Conservation (phyloP, 2,329 filamentous ascomycete species). For the Grosmannia huntii region DNA sequence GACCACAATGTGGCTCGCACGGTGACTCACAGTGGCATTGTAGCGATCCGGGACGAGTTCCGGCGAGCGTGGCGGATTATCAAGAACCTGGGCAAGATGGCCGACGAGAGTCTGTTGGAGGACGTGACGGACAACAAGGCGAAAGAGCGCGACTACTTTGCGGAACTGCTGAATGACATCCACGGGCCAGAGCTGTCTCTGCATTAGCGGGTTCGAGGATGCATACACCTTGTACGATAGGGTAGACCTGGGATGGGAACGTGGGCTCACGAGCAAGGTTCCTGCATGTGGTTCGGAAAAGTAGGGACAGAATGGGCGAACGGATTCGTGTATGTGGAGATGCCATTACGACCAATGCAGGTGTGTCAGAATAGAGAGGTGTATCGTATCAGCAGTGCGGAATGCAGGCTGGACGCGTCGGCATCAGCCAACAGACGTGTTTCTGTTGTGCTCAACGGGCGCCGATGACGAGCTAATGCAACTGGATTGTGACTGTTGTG, state of each 20-base stretch:
- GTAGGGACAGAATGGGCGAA: neutral
- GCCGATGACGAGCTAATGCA: too few relatives aligned
- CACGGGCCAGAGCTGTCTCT: conserved; percentile 17
- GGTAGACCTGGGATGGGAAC: neutral
- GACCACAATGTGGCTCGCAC: conserved; percentile 83
- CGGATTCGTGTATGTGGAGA: neutral
- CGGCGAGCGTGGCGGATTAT: conserved; percentile 67
- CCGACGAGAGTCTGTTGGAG: conserved; percentile 37
- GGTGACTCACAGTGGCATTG: conserved; percentile 71
- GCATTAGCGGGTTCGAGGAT: neutral
- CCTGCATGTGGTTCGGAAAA: neutral
- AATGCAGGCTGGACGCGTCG: too few relatives aligned
- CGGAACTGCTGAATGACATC: conserved; percentile 27
- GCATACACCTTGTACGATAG: neutral
- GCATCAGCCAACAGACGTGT: too few relatives aligned
- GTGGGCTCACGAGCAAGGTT: neutral
- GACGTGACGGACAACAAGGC: conserved; percentile 27
- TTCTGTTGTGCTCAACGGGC: too few relatives aligned
- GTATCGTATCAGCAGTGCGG: neutral
- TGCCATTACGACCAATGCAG: neutral
- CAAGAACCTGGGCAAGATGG: conserved; percentile 31
- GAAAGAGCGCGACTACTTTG: conserved; percentile 23
- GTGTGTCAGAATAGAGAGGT: neutral
- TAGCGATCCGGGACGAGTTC: conserved; percentile 74
- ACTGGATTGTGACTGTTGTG: too few relatives aligned